Percentiles rank a stretch among this genome's conserved stretches.
Conservation (phyloP, 257 asterid species). For the Dorcoceras hygrometricum region DNA sequence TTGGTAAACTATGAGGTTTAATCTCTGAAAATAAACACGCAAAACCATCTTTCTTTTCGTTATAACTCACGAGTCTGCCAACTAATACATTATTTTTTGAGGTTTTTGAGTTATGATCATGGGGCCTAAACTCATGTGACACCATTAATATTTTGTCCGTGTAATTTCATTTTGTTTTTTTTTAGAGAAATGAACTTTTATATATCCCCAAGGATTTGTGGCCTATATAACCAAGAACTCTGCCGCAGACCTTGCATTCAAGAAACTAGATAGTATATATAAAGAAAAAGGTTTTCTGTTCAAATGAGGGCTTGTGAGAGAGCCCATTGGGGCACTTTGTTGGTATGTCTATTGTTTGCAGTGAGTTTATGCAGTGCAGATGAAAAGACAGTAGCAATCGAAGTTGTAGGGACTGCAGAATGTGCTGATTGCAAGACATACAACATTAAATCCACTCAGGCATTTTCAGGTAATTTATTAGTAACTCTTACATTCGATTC, state of each 20-base stretch:
- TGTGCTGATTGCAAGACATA: slow-evolving; percentile 50
- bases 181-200: too few relatives aligned
- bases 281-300: too few relatives aligned
- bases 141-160: not conserved
- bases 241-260: not conserved
- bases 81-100: not conserved
- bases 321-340: slow-evolving; percentile 28
- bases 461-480: slow-evolving; percentile 37
- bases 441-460: slow-evolving; percentile 34
- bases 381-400: slow-evolving; percentile 23
- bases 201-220: too few relatives aligned
- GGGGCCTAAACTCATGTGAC: not conserved
- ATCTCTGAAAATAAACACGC: not conserved
- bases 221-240: not conserved
- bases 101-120: not conserved
- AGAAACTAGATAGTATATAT: not conserved
- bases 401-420: slow-evolving; percentile 47
- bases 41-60: too few relatives aligned
- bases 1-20: not conserved
- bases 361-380: slow-evolving; percentile 30
- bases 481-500: not conserved
- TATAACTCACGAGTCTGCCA: not conserved
- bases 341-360: slow-evolving; percentile 20
- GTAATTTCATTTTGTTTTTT: too few relatives aligned
- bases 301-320: slow-evolving; percentile 12